Base-by-base conservation (phyloP, 129 eudicot genomes). In the Dittrichia graveolens region DNA sequence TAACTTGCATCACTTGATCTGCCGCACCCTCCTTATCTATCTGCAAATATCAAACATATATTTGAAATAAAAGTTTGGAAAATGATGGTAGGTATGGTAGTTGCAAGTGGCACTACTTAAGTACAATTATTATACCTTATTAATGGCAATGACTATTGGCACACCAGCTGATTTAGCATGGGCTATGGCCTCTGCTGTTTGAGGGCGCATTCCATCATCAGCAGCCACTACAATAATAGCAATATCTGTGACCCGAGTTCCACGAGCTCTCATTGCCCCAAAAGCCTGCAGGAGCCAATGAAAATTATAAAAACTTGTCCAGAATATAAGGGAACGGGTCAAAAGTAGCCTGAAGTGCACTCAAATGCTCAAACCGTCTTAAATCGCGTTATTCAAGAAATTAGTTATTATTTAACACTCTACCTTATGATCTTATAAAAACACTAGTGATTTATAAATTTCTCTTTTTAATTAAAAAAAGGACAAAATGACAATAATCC, bases 181-280 rank as follows among this genome's bases (percentile, higher is more conserved):
- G 71, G 99, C 99, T 62, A 94, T 88, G 56, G 99, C 99, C 70
- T 94, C 99, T 65, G 35, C 84, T 57, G 99, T 94, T 81, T 94
- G 97, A 69, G 99, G 99, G 15, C 86, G 92, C 37, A 94, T 88
- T 42, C 97, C 99, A 78, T 94, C 99, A 94, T 90, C 97, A 75
- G 97, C 99, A 74, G 97, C 99, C 58, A 94, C 99, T 47, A 94
- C 99, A 78, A 94, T 86, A 71, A 94, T 83, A 79, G 89, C 99
- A 83, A 94, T 94, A 81, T 94, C 99, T 62, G 99, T 94, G 44
- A 94, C 99, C 73, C 97, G 79, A 3, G 99, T 96, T 75, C 99
- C 99, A 64, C 99, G 99, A 65, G 99, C 99, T 82, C 99, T 90
- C 97, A 94, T 94, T 49, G 99, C 96, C 78, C 99, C 99, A 86